Percentiles rank a stretch among this genome's conserved stretches.
Conservation (phyloP, 441 rosid species). For the Bruguiera hainesii region DNA sequence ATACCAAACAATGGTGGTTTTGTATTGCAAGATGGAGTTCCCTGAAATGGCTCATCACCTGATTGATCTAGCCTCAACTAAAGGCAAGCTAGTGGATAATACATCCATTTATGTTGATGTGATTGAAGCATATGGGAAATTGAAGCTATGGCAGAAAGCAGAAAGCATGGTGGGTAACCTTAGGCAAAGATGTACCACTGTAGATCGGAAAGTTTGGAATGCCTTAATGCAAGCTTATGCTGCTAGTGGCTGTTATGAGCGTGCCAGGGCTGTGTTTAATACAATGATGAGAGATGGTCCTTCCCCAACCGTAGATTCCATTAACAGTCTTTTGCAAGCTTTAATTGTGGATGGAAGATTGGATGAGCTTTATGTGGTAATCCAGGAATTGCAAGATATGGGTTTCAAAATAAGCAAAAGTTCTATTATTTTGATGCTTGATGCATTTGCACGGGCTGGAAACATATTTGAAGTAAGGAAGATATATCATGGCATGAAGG, state of each 20-base stretch:
- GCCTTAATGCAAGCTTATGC: constrained; percentile 86
- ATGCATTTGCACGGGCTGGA: constrained; percentile 79
- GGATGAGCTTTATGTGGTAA: constrained; percentile 79
- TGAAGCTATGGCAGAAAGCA: constrained; percentile 83
- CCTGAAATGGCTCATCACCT: constrained; percentile 86
- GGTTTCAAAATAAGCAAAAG: constrained; percentile 91
- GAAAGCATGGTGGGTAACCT: constrained; percentile 78
- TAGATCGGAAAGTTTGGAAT: constrained; percentile 87
- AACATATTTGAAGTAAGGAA: constrained; percentile 88
- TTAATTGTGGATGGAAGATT: constrained; percentile 74
- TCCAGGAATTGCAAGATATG: constrained; percentile 94
- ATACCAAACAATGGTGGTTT: constrained; percentile 46
- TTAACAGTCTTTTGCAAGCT: constrained; percentile 82
- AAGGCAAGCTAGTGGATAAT: constrained; percentile 49
- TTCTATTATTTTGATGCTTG: constrained; percentile 85
- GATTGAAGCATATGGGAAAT: constrained; percentile 69
- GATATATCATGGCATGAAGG: constrained; percentile 93
- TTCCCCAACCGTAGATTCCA: constrained; percentile 82
- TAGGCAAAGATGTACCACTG: constrained; percentile 47
- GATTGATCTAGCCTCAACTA: constrained; percentile 50
- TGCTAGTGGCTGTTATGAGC: constrained; percentile 85
- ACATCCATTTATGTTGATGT: constrained; percentile 49
- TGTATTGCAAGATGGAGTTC: constrained; percentile 72
- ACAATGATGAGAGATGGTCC: constrained; percentile 96
- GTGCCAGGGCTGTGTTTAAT: constrained; percentile 87